Evolutionary conservation across 306 rosid species (phyloP).

Genomic region (Medicago truncatula): MtrunA17r5.0-ANR NC_053042.1:37992001-37992500

Average conservation of each 20-base stretch:
- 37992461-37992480: slow-evolving; percentile 14
- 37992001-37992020: slow-evolving; percentile 31
- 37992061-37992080: slow-evolving; percentile 30
- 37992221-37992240: slow-evolving; percentile 84
- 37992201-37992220: slow-evolving; percentile 95
- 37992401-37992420: slow-evolving; percentile 94
- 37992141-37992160: slow-evolving; percentile 97
- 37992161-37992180: slow-evolving; percentile 93
- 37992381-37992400: slow-evolving; percentile 91
- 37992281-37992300: slow-evolving; percentile 98
- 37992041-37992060: slow-evolving; percentile 35
- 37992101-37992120: slow-evolving; percentile 24
- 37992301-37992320: slow-evolving; percentile 87
- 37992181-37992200: slow-evolving; percentile 98
- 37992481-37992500: background rate
- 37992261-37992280: slow-evolving; percentile 94
- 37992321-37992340: slow-evolving; percentile 86
- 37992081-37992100: slow-evolving; percentile 26
- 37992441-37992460: slow-evolving; percentile 28
- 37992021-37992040: slow-evolving; percentile 28
- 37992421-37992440: slow-evolving; percentile 83
- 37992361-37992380: slow-evolving; percentile 97
- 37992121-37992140: slow-evolving; percentile 71
- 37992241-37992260: slow-evolving; percentile 96
- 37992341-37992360: slow-evolving; percentile 98